Base-by-base conservation (phyloP, 2,329 filamentous ascomycete genomes). In the Fusarium guadeloupense region DNA sequence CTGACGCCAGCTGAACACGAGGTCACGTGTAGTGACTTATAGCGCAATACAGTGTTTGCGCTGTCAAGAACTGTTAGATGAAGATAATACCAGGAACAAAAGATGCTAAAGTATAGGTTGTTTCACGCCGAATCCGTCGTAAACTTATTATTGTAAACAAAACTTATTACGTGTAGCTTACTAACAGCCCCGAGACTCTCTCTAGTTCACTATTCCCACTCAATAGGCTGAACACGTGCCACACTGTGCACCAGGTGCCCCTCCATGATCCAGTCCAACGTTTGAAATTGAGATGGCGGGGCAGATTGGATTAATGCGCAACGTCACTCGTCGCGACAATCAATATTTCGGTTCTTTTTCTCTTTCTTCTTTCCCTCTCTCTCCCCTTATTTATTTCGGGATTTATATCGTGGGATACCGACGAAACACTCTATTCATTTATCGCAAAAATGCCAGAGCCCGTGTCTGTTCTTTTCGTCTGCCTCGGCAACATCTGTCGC, bases 401-500 rank as follows among this genome's bases (percentile, higher is more conserved):
- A 28, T 39, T 35, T 16, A 28, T 34, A 34, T n/a, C n/a, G n/a
- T n/a, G n/a, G n/a, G n/a, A n/a, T n/a, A 34, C 28, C 26, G 12
- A 12, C 23, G 16, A 9, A 13, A n/a, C 16, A 20, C 20, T 16
- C 20, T 37, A 19, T 43, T 31, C 19, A 35, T 34, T 53, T 14
- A 35, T 42, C 50, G 46, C 40, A 60, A 69, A 59, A 17, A 77
- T 78, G 76, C 55, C 76, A 7, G 77, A 78, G 57, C 74, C 75
- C 33, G 66, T 91, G 49, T 93, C 89, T 3, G 90, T 98, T 31
- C 85, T 98, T 46, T 98, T 98, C 74, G 94, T 98, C 68, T 99
- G 95, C 78, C 84, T 98, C 28, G 95, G 95, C 75, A 99, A 99
- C 77, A 98, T 98, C 72, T 99, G 93, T 74, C 83, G 85, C 58